These are phyloP conservation scores for Paraglomus brasilianum DNA, from an alignment of 192 early-diverging fungal genomes.

Conservation along the genomic window DNA sequence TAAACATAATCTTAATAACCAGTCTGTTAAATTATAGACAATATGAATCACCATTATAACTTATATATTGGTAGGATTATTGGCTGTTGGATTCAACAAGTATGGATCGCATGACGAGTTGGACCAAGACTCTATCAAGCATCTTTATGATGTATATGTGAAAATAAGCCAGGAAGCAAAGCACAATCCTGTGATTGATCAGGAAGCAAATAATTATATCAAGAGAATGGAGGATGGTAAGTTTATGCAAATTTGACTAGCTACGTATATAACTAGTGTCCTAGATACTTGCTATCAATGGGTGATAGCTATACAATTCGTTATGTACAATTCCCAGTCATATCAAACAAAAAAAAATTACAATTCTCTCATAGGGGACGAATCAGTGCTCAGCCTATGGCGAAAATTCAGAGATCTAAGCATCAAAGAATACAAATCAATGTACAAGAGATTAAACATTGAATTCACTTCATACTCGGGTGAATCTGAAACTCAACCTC, in stretches of 20 bases:
- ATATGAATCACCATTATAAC: neutral
- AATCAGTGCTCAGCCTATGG: constrained; percentile 71
- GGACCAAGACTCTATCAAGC: constrained; percentile 75
- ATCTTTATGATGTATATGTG: constrained; percentile 90
- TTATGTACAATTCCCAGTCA: neutral
- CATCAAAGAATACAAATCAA: constrained; percentile 77
- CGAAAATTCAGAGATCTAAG: constrained; percentile 80
- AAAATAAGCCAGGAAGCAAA: constrained; percentile 71
- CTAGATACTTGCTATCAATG: neutral
- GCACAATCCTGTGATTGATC: constrained; percentile 61
- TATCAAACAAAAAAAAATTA: neutral
- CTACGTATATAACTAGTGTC: neutral
- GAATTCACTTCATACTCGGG: constrained; percentile 88
- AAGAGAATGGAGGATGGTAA: constrained; percentile 84
- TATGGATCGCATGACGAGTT: constrained; percentile 72
- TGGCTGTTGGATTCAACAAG: constrained; percentile 84
- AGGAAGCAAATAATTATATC: constrained; percentile 82
- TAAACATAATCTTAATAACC: neutral
- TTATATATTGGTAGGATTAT: constrained; percentile 54
- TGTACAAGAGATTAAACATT: constrained; percentile 80
- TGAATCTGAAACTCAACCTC: constrained; percentile 77
- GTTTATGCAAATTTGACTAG: neutral
- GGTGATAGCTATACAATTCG: neutral
- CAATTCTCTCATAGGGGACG: constrained; percentile 44
- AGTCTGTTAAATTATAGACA: no score